Evolutionary conservation across 495 filamentous ascomycete genomes (phyloP).

Genomic region (Bathelium albidoporum): DNA sequence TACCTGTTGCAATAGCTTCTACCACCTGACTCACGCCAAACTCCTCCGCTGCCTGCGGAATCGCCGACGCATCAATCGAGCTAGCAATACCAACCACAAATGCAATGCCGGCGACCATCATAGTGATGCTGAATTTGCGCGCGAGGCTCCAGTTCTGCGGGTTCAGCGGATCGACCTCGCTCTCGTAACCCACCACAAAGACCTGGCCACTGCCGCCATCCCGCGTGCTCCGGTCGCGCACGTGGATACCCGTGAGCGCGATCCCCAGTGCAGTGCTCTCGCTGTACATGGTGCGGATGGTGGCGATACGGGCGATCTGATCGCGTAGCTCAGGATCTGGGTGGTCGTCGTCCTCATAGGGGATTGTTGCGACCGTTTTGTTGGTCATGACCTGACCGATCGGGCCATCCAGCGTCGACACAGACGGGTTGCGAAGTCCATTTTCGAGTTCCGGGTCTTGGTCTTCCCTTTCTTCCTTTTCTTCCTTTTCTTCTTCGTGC

Average conservation of each 20-base stretch:
- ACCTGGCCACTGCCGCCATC: constrained; percentile 32
- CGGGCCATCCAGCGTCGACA: neutral
- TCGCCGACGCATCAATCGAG: constrained; percentile 40
- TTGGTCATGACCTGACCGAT: neutral
- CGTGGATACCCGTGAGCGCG: constrained; percentile 33
- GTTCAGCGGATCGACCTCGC: constrained; percentile 42
- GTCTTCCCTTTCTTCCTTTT: constrained; percentile 10
- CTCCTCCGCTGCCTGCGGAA: constrained; percentile 34
- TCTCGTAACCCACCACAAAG: constrained; percentile 51
- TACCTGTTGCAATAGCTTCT: constrained; percentile 41
- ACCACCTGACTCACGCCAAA: constrained; percentile 45
- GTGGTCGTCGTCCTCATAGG: constrained; percentile 10
- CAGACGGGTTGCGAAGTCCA: constrained; percentile 4
- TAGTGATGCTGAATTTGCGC: constrained; percentile 33
- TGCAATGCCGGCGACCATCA: constrained; percentile 43
- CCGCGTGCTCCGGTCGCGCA: constrained; percentile 26
- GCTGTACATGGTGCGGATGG: constrained; percentile 18
- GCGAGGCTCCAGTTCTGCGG: constrained; percentile 45
- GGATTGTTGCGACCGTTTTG: constrained; percentile 5
- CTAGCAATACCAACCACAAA: constrained; percentile 44
- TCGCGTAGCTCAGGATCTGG: constrained; percentile 7
- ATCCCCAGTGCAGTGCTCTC: constrained; percentile 27
- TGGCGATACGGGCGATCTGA: constrained; percentile 10
- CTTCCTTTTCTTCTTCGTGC: constrained; percentile 18
- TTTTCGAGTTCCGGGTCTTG: constrained; percentile 11